phyloP scores from a whole-genome alignment of 106 monocot genomes.

The Dendrobium catenatum region DNA sequence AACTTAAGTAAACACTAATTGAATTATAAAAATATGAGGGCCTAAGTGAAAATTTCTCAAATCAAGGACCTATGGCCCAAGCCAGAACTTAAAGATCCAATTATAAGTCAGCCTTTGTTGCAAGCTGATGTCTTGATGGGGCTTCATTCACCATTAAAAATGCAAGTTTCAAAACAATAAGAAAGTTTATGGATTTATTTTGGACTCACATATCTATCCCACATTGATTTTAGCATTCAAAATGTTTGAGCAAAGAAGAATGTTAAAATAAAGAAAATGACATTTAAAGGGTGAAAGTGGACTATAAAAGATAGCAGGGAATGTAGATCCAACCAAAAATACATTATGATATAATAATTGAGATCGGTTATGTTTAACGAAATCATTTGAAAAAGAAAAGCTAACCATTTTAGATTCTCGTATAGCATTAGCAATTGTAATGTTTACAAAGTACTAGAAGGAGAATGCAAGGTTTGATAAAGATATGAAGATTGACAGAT shows the following conservation, averaged over 20 bases:
- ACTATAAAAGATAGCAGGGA: background rate
- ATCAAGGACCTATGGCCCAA: background rate
- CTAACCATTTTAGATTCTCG: background rate
- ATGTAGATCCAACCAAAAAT: background rate
- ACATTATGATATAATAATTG: background rate
- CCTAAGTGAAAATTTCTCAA: background rate
- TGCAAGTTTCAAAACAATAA: background rate
- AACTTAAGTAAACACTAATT: background rate
- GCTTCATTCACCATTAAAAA: no score
- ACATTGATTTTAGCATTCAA: background rate
- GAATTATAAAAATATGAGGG: background rate
- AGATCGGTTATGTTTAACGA: background rate
- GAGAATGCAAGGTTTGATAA: background rate
- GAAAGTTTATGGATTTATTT: background rate
- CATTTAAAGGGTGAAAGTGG: background rate
- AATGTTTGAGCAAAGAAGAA: background rate
- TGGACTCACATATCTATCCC: no score
- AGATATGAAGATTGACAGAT: background rate
- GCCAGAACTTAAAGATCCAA: background rate
- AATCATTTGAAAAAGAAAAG: no score
- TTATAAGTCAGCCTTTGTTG: background rate
- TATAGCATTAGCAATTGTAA: background rate
- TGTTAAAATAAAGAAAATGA: background rate
- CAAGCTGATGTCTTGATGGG: background rate
- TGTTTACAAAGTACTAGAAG: background rate